Percentiles rank a stretch among this genome's conserved stretches.
Evolutionary conservation across 768 basidiomycete species (phyloP).

Genomic region (Mycena indigotica): DNA sequence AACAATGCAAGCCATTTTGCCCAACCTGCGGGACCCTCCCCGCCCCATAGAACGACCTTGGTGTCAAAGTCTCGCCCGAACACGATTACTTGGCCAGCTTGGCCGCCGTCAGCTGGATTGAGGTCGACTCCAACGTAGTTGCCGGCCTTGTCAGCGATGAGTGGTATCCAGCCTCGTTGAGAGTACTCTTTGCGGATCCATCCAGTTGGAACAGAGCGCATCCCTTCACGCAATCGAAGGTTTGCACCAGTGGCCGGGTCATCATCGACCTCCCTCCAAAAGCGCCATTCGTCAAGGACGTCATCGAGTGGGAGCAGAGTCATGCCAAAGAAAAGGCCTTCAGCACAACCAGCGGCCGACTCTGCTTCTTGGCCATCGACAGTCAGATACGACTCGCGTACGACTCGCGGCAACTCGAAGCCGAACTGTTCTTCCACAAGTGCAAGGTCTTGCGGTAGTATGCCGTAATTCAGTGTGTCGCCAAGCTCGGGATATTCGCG

Average conservation of each 20-base stretch:
- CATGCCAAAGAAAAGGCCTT: conserved; percentile 95
- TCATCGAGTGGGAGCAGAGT: conserved; percentile 91
- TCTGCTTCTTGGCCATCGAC: conserved; percentile 95
- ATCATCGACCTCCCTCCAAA: conserved; percentile 92
- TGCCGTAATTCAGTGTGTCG: conserved; percentile 93
- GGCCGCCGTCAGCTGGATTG: conserved; percentile 76
- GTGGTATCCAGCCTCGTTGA: conserved; percentile 94
- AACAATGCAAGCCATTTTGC: conserved; percentile 91
- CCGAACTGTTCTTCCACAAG: conserved; percentile 86
- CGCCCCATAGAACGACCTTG: conserved; percentile 92
- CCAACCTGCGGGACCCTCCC: conserved; percentile 92
- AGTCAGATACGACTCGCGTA: conserved; percentile 88
- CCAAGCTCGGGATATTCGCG: conserved; percentile 92
- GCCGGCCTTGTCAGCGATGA: conserved; percentile 89
- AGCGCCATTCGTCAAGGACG: conserved; percentile 92
- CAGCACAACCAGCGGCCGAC: conserved; percentile 81
- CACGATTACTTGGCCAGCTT: conserved; percentile 90
- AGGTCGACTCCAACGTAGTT: conserved; percentile 98
- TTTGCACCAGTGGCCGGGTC: conserved; percentile 88
- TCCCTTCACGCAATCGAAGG: conserved; percentile 63
- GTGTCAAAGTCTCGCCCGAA: conserved; percentile 99
- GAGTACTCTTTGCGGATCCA: conserved; percentile 93
- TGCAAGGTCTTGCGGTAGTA: conserved; percentile 76
- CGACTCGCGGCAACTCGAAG: conserved; percentile 75
- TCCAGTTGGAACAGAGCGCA: conserved; percentile 86